Conservation (phyloP, 179 eudicot species). For the Heliamphora ciliata region DNA sequence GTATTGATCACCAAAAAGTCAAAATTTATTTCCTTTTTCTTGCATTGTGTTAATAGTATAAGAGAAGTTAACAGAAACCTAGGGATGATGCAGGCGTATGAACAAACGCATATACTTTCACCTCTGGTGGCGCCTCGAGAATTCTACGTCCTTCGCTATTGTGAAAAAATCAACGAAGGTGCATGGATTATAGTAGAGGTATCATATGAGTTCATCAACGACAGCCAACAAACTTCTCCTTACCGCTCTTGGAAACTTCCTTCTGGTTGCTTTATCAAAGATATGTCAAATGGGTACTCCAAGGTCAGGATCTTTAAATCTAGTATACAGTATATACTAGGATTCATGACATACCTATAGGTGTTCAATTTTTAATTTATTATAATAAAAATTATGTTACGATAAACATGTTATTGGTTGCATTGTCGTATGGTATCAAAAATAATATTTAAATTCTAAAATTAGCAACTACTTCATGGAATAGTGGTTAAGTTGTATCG, state of each 20-base stretch:
- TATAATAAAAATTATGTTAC: too few relatives aligned
- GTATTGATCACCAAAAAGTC: not conserved
- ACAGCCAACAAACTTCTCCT: conserved; percentile 16
- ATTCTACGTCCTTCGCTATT: conserved; percentile 40
- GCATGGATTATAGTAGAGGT: conserved; percentile 52
- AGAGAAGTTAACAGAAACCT: not conserved
- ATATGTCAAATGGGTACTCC: conserved; percentile 26
- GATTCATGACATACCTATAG: too few relatives aligned
- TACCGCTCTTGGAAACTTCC: conserved; percentile 26
- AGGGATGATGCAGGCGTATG: conserved; percentile 39
- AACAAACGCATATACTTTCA: conserved; percentile 46
- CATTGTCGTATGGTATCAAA: too few relatives aligned
- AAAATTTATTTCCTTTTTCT: too few relatives aligned
- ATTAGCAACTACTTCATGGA: too few relatives aligned
- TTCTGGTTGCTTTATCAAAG: conserved; percentile 41
- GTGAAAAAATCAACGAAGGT: conserved; percentile 39
- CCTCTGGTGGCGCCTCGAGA: conserved; percentile 49
- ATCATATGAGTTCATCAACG: conserved; percentile 32
- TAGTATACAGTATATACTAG: too few relatives aligned
- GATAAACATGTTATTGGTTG: too few relatives aligned
- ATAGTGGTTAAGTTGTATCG: too few relatives aligned
- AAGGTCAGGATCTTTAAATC: conserved; percentile 16
- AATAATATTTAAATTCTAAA: too few relatives aligned
- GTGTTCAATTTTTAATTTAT: too few relatives aligned
- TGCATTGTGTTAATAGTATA: too few relatives aligned